Evolutionary conservation across 345 rosid species (phyloP).

Genomic region (Aethionema arabicum): DNA sequence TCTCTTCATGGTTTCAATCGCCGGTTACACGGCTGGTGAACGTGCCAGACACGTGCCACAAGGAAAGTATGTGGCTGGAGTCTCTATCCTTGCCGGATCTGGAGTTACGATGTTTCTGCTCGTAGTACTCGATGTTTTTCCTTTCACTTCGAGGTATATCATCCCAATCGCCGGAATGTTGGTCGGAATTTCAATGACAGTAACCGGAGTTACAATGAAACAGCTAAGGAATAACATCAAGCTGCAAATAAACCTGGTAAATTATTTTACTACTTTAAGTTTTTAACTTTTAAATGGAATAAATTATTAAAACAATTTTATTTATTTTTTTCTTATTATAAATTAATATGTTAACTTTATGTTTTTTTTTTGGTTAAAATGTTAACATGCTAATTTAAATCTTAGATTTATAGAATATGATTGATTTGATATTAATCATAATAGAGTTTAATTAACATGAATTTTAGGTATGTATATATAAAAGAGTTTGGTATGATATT

Average conservation of each 20-base stretch:
- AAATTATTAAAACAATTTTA: no score
- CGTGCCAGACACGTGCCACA: conserved; percentile 65
- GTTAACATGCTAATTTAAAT: no score
- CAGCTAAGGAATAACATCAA: conserved; percentile 67
- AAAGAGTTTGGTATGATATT: no score
- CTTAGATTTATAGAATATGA: no score
- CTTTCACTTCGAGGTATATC: conserved; percentile 58
- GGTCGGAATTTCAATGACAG: conserved; percentile 78
- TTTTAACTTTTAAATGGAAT: no score
- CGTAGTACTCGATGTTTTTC: background rate
- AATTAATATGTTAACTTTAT: no score
- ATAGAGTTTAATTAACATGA: no score
- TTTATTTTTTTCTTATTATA: no score
- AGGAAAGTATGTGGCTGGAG: conserved; percentile 60
- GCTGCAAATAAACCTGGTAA: conserved; percentile 53
- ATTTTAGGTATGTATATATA: no score
- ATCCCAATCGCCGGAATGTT: conserved; percentile 78
- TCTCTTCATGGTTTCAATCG: conserved; percentile 78
- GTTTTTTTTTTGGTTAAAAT: no score
- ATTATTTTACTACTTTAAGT: no score
- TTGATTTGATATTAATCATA: no score
- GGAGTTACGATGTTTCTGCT: background rate
- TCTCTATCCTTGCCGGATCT: conserved; percentile 40
- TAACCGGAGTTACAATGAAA: conserved; percentile 75
- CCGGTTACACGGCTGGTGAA: conserved; percentile 73